phyloP scores from a whole-genome alignment of 2,329 filamentous ascomycete genomes.

The Penicillium sp. region DNA sequence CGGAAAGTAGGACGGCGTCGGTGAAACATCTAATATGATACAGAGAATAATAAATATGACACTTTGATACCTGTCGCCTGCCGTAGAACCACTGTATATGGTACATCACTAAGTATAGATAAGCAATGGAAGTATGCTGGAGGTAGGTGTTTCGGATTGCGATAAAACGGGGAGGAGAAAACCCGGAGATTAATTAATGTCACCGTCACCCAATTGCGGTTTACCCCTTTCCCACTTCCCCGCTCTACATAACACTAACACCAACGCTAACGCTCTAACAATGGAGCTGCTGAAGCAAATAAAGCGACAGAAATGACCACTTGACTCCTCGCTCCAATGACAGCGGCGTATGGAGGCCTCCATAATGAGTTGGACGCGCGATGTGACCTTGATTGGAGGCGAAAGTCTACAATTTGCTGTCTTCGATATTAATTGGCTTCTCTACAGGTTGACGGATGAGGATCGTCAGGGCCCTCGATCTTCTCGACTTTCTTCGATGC shows the following conservation, averaged over 20 bases:
- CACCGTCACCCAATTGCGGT: no score
- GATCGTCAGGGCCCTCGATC: slow-evolving; percentile 19
- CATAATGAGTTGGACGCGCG: slow-evolving; percentile 6
- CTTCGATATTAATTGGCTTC: slow-evolving; percentile 15
- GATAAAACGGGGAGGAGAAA: not conserved
- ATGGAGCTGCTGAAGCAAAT: not conserved
- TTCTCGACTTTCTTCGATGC: slow-evolving; percentile 1
- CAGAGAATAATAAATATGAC: no score
- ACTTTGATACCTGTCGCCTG: no score
- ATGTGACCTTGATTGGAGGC: slow-evolving; percentile 18
- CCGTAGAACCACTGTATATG: no score
- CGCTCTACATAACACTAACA: no score
- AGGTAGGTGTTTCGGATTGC: not conserved
- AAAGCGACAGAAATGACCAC: not conserved
- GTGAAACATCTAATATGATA: no score
- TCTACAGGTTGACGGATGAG: slow-evolving; percentile 15
- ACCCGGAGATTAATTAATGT: not conserved
- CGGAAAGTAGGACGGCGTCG: no score
- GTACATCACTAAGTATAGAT: no score
- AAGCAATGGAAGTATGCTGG: no score
- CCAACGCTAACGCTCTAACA: no score
- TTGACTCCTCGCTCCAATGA: slow-evolving; percentile 10
- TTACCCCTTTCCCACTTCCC: not conserved
- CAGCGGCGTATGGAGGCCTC: not conserved
- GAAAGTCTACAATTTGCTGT: slow-evolving; percentile 5